These are phyloP conservation scores for Abortiporus biennis DNA, from an alignment of 1,284 basidiomycete genomes.

Conservation along the genomic window DNA sequence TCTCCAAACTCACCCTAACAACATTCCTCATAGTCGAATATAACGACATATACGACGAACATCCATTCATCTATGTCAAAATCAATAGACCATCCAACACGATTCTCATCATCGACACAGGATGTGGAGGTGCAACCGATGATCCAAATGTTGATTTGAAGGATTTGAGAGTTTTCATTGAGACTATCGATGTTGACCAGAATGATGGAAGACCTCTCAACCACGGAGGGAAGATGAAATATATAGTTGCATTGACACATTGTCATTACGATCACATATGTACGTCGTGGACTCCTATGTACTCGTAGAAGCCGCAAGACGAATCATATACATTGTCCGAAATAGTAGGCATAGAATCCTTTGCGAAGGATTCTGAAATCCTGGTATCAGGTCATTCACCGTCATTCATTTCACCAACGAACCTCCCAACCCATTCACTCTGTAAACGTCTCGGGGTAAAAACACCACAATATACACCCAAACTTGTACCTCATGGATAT, in stretches of 20 bases:
- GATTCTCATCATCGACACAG: constrained; percentile 47
- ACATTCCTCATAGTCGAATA: constrained; percentile 49
- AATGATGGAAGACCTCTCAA: constrained; percentile 41
- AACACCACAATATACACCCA: constrained; percentile 38
- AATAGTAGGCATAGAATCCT: constrained; percentile 44
- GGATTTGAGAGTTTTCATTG: constrained; percentile 42
- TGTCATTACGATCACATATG: constrained; percentile 56
- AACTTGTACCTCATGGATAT: constrained; percentile 32
- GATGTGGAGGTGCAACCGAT: constrained; percentile 41
- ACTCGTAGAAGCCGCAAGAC: not conserved
- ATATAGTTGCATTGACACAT: constrained; percentile 44
- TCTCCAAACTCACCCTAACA: constrained; percentile 29
- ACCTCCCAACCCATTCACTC: constrained; percentile 37
- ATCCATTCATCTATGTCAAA: constrained; percentile 50
- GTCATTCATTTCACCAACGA: constrained; percentile 33
- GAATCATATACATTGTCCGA: not conserved
- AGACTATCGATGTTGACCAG: constrained; percentile 35
- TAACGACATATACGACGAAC: constrained; percentile 44
- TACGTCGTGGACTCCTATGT: constrained; percentile 22
- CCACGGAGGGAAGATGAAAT: constrained; percentile 31
- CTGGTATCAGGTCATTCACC: constrained; percentile 40
- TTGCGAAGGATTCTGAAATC: constrained; percentile 38
- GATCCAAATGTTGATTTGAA: constrained; percentile 34
- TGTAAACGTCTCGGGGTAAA: constrained; percentile 34
- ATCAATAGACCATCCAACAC: constrained; percentile 31